Base-by-base conservation (phyloP, 1,139 yeast genomes). In the Saccharomycopsis hybrid region DNA sequence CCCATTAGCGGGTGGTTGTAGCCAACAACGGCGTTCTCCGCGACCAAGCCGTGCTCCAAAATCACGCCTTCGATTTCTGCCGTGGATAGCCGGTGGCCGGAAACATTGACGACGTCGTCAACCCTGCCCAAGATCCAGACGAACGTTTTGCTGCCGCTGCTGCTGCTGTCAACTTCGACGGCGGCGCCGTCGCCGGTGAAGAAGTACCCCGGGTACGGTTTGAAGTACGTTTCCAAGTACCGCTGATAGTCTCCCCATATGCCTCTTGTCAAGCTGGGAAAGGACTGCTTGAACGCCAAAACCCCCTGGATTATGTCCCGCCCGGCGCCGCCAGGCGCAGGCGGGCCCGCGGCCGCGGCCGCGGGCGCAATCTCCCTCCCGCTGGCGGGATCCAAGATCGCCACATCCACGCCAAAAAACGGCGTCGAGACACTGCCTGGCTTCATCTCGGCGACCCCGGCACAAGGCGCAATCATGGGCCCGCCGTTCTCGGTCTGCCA, bases 111-210 rank as follows among this genome's bases (percentile, higher is more conserved):
- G 57, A 92, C 97, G 63, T 92, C 98, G 68, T 92, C 98, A 59
- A 92, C 97, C 73, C 98, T 86, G 60, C 98, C 97, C 69, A 96
- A 80, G 63, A 92, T 90, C 96, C 97, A 92, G 74, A 88, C 88
- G 77, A 84, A 92, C n/a, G n/a, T n/a, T n/a, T n/a, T n/a, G n/a
- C n/a, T n/a, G n/a, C n/a, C n/a, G n/a, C n/a, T n/a, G n/a, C n/a
- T n/a, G n/a, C n/a, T n/a, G 49, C 97, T 97, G 64, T 92, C 97
- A 62, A 84, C 82, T 67, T 92, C 98, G 70, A 97, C 82, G 53
- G 95, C 97, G 49, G 97, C 97, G 70, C 97, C 97, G 67, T 92
- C 98, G 64, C 98, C 98, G 28, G 97, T 90, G 76, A 92, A 92
- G 73, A 92, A 92, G 72, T 77, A 85, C 52, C 97, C 97, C 55